A percentile compares a stretch with the other conserved stretches of the same genome.
phyloP scores from a whole-genome alignment of 2,329 filamentous ascomycete species.

The Aspergillus eucalypticola region DNA sequence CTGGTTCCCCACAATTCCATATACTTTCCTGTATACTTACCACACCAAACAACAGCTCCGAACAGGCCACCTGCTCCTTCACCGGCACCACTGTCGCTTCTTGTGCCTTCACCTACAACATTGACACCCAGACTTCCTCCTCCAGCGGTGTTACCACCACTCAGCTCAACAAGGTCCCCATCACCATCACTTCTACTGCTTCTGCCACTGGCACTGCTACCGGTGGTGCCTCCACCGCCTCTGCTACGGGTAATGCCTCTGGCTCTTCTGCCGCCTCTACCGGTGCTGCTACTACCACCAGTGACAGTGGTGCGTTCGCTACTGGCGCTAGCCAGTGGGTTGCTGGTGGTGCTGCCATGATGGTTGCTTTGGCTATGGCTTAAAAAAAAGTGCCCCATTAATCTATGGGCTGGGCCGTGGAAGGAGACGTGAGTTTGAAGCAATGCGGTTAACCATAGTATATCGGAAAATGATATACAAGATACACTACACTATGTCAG shows the following conservation, averaged over 20 bases:
- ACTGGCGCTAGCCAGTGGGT: slow-evolving; percentile 26
- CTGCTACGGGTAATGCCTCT: neutral
- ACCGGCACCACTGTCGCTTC: slow-evolving; percentile 29
- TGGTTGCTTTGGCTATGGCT: slow-evolving; percentile 28
- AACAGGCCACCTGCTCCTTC: slow-evolving; percentile 22
- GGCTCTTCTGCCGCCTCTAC: slow-evolving; percentile 20
- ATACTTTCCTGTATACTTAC: too few relatives aligned
- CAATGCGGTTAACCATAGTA: too few relatives aligned
- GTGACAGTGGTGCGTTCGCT: slow-evolving; percentile 26
- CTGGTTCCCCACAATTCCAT: too few relatives aligned
- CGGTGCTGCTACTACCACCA: slow-evolving; percentile 13
- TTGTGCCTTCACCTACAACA: slow-evolving; percentile 19
- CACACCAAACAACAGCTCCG: neutral
- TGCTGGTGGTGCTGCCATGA: slow-evolving; percentile 29
- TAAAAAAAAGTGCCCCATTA: slow-evolving; percentile 12
- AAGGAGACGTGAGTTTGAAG: too few relatives aligned
- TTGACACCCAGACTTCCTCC: neutral
- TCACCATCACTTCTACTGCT: slow-evolving; percentile 29
- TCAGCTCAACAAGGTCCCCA: slow-evolving; percentile 6
- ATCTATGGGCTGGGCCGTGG: too few relatives aligned
- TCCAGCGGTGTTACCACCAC: slow-evolving; percentile 19
- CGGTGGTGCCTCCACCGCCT: slow-evolving; percentile 16
- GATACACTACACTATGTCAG: too few relatives aligned
- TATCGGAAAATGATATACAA: too few relatives aligned
- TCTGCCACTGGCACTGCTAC: slow-evolving; percentile 11